A percentile compares a stretch with the other conserved stretches of the same genome.
These are phyloP conservation scores for Lizanozyma gosingica DNA, from an alignment of 1,139 yeast species.

Conservation along the genomic window DNA sequence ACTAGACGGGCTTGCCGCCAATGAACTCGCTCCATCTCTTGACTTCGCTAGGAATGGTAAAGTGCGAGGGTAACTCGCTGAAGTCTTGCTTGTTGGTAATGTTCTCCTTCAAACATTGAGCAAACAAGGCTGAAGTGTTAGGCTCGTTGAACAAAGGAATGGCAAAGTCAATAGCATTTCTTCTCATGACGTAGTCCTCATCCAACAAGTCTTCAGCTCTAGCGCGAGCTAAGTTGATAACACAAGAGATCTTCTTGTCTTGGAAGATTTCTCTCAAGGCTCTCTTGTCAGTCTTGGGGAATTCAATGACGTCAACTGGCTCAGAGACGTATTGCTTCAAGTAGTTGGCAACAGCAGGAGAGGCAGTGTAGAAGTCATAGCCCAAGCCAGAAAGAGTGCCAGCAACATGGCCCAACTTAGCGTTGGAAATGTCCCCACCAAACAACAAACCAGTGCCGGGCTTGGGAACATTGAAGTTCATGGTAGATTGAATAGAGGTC, in stretches of 20 bases:
- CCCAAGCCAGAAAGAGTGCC: conserved; percentile 62
- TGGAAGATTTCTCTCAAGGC: conserved; percentile 90
- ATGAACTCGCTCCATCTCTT: conserved; percentile 94
- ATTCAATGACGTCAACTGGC: conserved; percentile 61
- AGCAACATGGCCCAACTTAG: conserved; percentile 68
- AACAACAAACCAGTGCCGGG: conserved; percentile 86
- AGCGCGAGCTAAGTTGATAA: conserved; percentile 82
- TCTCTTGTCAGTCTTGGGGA: conserved; percentile 90
- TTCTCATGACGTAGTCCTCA: conserved; percentile 94
- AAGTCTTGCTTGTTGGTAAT: conserved; percentile 47
- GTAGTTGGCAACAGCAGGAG: conserved; percentile 61
- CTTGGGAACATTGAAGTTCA: conserved; percentile 89
- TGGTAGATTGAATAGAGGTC: conserved; percentile 93
- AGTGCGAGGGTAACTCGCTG: conserved; percentile 32
- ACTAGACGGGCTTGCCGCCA: conserved; percentile 78
- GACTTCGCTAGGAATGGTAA: conserved; percentile 74
- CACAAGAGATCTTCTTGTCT: conserved; percentile 72
- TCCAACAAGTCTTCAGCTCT: conserved; percentile 81
- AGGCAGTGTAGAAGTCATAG: conserved; percentile 74
- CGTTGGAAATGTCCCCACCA: conserved; percentile 83
- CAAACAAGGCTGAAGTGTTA: conserved; percentile 80
- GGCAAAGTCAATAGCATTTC: conserved; percentile 97
- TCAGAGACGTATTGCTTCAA: conserved; percentile 41
- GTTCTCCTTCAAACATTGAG: conserved; percentile 71
- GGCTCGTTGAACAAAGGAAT: conserved; percentile 96